Conservation (phyloP, 495 filamentous ascomycete species). For the Xylaria castorea region DNA sequence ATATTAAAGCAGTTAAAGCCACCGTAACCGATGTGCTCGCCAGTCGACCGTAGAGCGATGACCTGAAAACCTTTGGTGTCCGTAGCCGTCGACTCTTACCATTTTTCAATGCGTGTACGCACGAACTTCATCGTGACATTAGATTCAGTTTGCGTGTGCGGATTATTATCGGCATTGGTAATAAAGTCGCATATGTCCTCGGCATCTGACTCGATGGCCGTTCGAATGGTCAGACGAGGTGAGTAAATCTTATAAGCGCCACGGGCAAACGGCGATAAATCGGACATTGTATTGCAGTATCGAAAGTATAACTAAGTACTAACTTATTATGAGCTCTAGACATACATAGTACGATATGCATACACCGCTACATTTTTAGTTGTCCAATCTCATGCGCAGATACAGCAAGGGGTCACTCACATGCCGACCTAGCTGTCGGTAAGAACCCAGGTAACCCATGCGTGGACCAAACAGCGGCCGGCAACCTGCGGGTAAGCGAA, state of each 20-base stretch:
- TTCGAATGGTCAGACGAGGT: neutral
- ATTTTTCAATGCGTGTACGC: neutral
- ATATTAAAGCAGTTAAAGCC: neutral
- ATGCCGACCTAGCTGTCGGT: neutral
- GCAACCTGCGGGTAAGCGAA: conserved; percentile 4
- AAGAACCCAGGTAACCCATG: neutral
- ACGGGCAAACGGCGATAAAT: neutral
- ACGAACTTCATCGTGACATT: neutral
- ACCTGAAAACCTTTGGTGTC: neutral
- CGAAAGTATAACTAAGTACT: neutral
- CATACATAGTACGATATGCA: neutral
- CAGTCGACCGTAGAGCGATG: neutral
- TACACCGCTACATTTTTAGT: neutral
- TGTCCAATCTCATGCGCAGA: conserved; percentile 5
- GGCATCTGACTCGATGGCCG: conserved; percentile 3
- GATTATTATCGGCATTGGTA: neutral
- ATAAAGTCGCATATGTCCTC: conserved; percentile 1
- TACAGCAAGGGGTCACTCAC: neutral
- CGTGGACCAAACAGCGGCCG: neutral
- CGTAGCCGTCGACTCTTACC: neutral
- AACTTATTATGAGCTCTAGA: neutral
- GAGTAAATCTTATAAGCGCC: neutral
- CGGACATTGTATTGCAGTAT: neutral
- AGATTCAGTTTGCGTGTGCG: neutral
- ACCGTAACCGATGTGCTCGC: neutral